Conservation (phyloP, 2,329 filamentous ascomycete genomes). For the Talaromyces sp. region DNA sequence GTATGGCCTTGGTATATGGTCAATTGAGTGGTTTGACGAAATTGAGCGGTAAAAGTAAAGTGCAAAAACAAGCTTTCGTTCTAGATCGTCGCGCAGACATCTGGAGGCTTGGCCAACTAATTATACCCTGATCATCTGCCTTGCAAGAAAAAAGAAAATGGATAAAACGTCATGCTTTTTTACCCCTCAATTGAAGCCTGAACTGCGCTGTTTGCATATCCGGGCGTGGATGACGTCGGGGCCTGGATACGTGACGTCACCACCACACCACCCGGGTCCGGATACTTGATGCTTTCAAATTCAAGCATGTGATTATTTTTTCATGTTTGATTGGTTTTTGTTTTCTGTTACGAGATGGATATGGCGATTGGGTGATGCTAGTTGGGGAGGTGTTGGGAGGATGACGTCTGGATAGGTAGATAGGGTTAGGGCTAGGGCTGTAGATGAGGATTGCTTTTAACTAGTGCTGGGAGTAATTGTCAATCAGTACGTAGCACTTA, state of each 20-base stretch:
- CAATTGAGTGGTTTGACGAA: neutral
- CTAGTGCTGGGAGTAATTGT: neutral
- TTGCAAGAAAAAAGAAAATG: neutral
- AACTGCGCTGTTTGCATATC: neutral
- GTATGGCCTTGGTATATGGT: neutral
- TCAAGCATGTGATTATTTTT: neutral
- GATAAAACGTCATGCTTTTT: neutral
- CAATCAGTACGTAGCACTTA: too few species aligned
- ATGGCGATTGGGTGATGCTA: neutral
- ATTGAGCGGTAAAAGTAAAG: neutral
- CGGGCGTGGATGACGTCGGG: neutral
- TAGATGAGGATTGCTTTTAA: neutral
- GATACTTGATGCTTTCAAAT: neutral
- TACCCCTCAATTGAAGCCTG: neutral
- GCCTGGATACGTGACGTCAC: neutral
- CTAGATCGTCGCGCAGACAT: neutral
- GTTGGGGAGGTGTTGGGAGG: neutral
- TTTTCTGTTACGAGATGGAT: neutral
- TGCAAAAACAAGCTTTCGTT: neutral
- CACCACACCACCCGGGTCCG: neutral
- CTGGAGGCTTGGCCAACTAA: neutral
- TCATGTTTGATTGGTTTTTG: neutral
- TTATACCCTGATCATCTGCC: neutral
- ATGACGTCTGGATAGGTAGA: neutral
- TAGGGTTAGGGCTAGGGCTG: neutral